These are phyloP conservation scores for Zasmidium angulare DNA, from an alignment of 2,329 filamentous ascomycete species.

Conservation along the genomic window DNA sequence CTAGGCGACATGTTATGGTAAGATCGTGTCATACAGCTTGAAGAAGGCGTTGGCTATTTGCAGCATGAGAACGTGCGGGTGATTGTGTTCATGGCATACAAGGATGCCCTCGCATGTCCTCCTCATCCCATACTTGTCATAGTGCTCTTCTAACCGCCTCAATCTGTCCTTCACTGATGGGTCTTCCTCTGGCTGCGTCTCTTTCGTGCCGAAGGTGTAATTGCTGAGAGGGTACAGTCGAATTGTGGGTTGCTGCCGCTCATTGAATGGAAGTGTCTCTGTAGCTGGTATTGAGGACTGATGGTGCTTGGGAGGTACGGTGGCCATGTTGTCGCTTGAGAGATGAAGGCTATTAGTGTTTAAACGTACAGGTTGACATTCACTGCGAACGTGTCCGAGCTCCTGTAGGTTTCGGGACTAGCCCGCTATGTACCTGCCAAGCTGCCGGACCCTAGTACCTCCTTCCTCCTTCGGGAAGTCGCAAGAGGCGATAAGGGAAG, in stretches of 20 bases:
- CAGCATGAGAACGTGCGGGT: constrained; percentile 97
- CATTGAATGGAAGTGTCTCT: constrained; percentile 67
- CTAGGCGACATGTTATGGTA: neutral
- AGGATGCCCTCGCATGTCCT: constrained; percentile 95
- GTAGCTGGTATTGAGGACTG: constrained; percentile 26
- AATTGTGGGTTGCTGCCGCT: constrained; percentile 84
- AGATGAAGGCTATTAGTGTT: neutral
- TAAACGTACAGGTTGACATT: neutral
- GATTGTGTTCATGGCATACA: constrained; percentile 98
- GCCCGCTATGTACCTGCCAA: neutral
- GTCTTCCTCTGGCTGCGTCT: constrained; percentile 96
- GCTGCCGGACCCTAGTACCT: too few relatives aligned
- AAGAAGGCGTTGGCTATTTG: constrained; percentile 99
- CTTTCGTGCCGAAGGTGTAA: constrained; percentile 98
- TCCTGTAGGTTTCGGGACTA: neutral
- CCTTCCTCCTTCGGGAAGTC: too few relatives aligned
- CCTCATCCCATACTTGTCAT: constrained; percentile 87
- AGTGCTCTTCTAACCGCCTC: constrained; percentile 95
- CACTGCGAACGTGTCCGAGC: constrained; percentile 1
- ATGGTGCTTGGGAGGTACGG: constrained; percentile 28
- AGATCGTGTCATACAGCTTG: constrained; percentile 64
- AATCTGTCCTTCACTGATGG: constrained; percentile 90
- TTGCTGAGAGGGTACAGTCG: constrained; percentile 87
- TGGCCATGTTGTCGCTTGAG: constrained; percentile 25
- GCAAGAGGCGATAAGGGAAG: neutral